These are phyloP conservation scores for Cercospora sp. DNA, from an alignment of 2,329 filamentous ascomycete species.

Conservation along the genomic window DNA sequence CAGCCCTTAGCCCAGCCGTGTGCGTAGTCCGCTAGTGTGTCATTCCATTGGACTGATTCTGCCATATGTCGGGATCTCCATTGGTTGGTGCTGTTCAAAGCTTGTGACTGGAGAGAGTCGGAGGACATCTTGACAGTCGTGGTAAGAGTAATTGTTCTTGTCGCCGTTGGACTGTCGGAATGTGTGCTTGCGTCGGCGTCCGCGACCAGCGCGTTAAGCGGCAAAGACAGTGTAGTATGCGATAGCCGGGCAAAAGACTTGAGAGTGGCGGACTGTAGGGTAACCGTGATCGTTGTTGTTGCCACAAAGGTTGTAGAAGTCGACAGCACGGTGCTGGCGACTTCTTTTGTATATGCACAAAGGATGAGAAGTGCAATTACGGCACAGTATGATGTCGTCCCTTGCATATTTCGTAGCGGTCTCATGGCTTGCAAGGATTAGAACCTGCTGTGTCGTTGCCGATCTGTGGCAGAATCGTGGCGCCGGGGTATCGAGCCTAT, in stretches of 20 bases:
- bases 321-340: conserved; percentile 13
- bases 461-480: conserved; percentile 6
- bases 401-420: conserved; percentile 17
- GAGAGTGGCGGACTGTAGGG: conserved; percentile 3
- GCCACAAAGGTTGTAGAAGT: conserved; percentile 28
- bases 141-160: background rate
- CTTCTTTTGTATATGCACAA: background rate
- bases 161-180: background rate
- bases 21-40: conserved; percentile 33
- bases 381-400: conserved; percentile 20
- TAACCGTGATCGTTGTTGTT: conserved; percentile 28
- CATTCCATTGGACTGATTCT: conserved; percentile 32
- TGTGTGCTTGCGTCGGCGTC: background rate
- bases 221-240: background rate
- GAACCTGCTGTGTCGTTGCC: conserved; percentile 15
- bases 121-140: conserved; percentile 6
- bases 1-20: conserved; percentile 33
- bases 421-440: conserved; percentile 20
- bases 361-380: conserved; percentile 13
- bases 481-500: background rate
- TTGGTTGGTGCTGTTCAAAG: conserved; percentile 39
- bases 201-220: conserved; percentile 13
- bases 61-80: conserved; percentile 33
- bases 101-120: conserved; percentile 22
- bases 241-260: background rate